Evolutionary conservation across 495 filamentous ascomycete species (phyloP), one percentile per base, ranked within the genome.

Genomic region (Penicillium chermesinum): DNA sequence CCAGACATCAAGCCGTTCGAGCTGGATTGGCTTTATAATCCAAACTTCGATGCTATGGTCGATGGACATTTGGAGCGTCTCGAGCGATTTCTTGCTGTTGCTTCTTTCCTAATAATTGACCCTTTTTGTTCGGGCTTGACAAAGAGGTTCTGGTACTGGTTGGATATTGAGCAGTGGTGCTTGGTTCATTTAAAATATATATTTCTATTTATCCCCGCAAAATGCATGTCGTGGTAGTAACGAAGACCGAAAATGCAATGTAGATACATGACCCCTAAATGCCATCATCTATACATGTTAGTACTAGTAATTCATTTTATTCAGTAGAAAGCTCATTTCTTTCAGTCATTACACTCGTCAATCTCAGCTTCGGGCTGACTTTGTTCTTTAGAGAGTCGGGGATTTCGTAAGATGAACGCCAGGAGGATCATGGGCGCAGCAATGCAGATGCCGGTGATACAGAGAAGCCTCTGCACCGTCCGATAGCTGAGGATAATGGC

Each of bases 81-180:
- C 10, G 25, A 30, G 5, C 10, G 10, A 30, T 5, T 30, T n/a
- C n/a, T n/a, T n/a, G n/a, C n/a, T n/a, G n/a, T n/a, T n/a, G n/a
- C n/a, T n/a, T 66, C 57, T 36, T 70, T 62, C 16, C 62, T 65
- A 4, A 50, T 41, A 48, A 80, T 68, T 50, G 75, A 70, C 19
- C 72, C 72, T 32, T 50, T 48, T 1, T 46, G 15, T 38, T 66
- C 61, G 0, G 52, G 61, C 7, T 60, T 46, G 9, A 79, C 55
- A 7, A 66, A 66, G n/a, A n/a, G n/a, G n/a, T n/a, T n/a, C n/a
- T n/a, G n/a, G n/a, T n/a, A n/a, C n/a, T n/a, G n/a, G n/a, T n/a
- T n/a, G n/a, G n/a, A n/a, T n/a, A n/a, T n/a, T n/a, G n/a, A n/a
- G n/a, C n/a, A n/a, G n/a, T 30, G 25, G 5, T 30, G 10, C 10